phyloP scores from a whole-genome alignment of 768 basidiomycete genomes.

The Psilocybe cyanescens region DNA sequence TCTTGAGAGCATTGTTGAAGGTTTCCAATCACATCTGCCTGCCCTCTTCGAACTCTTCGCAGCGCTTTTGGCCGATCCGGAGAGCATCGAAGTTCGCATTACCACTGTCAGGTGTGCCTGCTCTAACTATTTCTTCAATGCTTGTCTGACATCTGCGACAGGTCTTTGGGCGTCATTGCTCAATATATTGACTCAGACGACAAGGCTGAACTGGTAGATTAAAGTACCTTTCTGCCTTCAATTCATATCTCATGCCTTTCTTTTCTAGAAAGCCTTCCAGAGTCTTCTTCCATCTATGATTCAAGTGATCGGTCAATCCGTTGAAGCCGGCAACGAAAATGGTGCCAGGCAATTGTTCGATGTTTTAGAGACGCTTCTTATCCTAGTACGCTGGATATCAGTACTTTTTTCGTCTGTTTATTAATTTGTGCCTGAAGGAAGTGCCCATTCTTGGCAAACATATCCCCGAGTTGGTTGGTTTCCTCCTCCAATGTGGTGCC shows the following conservation, averaged over 20 bases:
- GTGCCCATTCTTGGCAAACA: slow-evolving; percentile 91
- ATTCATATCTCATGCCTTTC: neutral
- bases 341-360: slow-evolving; percentile 91
- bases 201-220: slow-evolving; percentile 81
- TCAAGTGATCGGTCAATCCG: slow-evolving; percentile 81
- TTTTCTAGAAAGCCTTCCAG: slow-evolving; percentile 81
- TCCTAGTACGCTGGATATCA: slow-evolving; percentile 61
- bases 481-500: slow-evolving; percentile 84
- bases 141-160: slow-evolving; percentile 26
- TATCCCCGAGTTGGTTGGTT: slow-evolving; percentile 84
- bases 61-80: slow-evolving; percentile 74
- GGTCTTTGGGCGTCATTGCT: slow-evolving; percentile 90
- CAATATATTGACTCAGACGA: slow-evolving; percentile 91
- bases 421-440: slow-evolving; percentile 57
- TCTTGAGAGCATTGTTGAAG: slow-evolving; percentile 89
- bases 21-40: slow-evolving; percentile 77
- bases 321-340: slow-evolving; percentile 78
- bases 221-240: neutral
- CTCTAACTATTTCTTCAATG: neutral
- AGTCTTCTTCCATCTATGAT: slow-evolving; percentile 86
- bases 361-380: slow-evolving; percentile 93
- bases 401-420: neutral
- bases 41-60: slow-evolving; percentile 83
- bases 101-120: slow-evolving; percentile 76
- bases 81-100: slow-evolving; percentile 88